phyloP scores from a whole-genome alignment of 345 rosid genomes.

The Rhodamnia argentea region DNA sequence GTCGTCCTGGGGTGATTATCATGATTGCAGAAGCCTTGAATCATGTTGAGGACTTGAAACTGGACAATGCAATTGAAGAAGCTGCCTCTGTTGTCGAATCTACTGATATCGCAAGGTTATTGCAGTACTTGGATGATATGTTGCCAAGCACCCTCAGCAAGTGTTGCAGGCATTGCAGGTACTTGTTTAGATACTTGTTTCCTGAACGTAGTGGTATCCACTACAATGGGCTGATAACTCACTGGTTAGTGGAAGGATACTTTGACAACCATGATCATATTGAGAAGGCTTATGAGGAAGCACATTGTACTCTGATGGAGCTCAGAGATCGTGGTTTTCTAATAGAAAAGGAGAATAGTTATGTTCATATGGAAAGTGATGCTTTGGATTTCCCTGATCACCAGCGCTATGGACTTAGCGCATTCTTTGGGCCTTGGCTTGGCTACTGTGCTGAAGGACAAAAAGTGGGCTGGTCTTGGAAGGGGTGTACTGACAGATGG shows the following conservation, averaged over 20 bases:
- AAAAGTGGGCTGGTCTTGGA: constrained; percentile 13
- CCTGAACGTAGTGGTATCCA: not conserved
- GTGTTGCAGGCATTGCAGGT: not conserved
- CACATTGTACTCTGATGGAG: constrained; percentile 37
- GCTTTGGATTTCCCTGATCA: constrained; percentile 11
- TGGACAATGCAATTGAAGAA: not conserved
- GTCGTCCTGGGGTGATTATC: rapidly evolving
- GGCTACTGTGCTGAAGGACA: constrained; percentile 8
- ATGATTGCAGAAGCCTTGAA: not conserved
- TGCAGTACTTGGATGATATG: not conserved
- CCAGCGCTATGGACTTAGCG: constrained; percentile 1
- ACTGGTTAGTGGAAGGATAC: constrained; percentile 67
- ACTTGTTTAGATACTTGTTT: not conserved
- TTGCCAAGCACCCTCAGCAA: not conserved
- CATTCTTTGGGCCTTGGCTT: constrained; percentile 5
- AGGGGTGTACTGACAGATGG: constrained; percentile 29
- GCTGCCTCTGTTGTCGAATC: not conserved
- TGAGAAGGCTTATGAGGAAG: constrained; percentile 33
- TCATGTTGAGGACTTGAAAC: not conserved
- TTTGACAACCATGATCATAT: constrained; percentile 24
- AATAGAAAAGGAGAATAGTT: constrained; percentile 31
- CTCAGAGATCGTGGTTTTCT: constrained; percentile 32
- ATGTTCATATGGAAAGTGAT: constrained; percentile 29
- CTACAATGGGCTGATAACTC: constrained; percentile 36
- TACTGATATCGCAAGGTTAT: not conserved